Percentiles rank a stretch among this genome's conserved stretches.
These are phyloP conservation scores for carrot (Daucus carota) DNA, from an alignment of 129 eudicot genomes.

Conservation along the genomic window DNA sequence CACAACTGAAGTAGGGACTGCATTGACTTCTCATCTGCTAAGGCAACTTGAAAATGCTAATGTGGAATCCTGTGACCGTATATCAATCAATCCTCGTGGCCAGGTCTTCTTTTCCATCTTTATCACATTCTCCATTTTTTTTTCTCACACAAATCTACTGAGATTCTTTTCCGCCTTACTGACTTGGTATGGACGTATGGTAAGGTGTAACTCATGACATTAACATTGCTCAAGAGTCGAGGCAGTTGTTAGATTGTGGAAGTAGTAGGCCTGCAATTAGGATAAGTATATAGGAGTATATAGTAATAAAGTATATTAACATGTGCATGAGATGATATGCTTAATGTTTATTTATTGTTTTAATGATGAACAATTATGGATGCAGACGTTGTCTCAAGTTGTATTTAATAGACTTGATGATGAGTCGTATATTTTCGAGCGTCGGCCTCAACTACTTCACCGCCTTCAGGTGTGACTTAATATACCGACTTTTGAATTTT, in stretches of 20 bases:
- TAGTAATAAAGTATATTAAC: not conserved
- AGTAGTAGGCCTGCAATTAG: not conserved
- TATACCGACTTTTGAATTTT: not conserved
- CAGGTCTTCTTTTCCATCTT: conserved; percentile 36
- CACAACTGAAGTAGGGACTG: conserved; percentile 74
- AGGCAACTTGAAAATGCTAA: conserved; percentile 60
- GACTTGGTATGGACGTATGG: too few species aligned
- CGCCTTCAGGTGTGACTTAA: conserved; percentile 74
- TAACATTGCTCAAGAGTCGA: not conserved
- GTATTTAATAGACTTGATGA: conserved; percentile 76
- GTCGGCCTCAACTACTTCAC: conserved; percentile 75
- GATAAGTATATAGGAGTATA: not conserved
- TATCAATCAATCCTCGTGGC: conserved; percentile 88
- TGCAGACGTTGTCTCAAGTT: conserved; percentile 83
- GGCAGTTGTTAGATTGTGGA: not conserved
- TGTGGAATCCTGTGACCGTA: conserved; percentile 77
- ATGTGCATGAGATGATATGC: not conserved
- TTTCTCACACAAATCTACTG: not conserved
- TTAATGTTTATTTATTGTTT: not conserved
- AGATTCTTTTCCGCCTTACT: not conserved
- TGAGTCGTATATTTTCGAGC: conserved; percentile 72
- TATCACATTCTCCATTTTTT: not conserved
- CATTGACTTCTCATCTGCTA: conserved; percentile 70
- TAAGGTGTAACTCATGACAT: too few species aligned
- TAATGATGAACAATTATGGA: conserved; percentile 7